Evolutionary conservation across 1,139 yeast species (phyloP).

Genomic region (Yamadazyma membranifaciens): DNA sequence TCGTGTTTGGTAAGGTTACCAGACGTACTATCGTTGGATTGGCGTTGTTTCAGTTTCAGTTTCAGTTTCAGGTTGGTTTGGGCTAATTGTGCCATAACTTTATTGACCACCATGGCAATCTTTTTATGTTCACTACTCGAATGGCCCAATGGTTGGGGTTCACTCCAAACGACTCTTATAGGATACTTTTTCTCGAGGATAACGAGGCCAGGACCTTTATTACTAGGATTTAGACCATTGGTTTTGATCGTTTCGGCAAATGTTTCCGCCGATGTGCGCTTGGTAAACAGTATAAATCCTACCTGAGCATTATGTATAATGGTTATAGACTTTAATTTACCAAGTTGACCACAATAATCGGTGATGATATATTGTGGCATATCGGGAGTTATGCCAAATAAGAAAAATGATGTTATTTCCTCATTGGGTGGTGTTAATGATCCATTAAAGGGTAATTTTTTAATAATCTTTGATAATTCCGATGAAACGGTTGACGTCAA

Average conservation of each 20-base stretch:
- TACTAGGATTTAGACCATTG: slow-evolving; percentile 21
- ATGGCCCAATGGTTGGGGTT: slow-evolving; percentile 48
- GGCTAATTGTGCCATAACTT: slow-evolving; percentile 56
- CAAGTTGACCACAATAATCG: slow-evolving; percentile 45
- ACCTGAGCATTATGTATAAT: slow-evolving; percentile 63
- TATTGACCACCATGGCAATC: slow-evolving; percentile 53
- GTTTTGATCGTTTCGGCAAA: slow-evolving; percentile 44
- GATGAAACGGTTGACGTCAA: slow-evolving; percentile 13
- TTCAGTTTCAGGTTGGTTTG: slow-evolving; percentile 27
- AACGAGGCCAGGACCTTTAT: slow-evolving; percentile 34
- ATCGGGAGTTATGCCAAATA: slow-evolving; percentile 71
- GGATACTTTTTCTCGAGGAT: slow-evolving; percentile 40
- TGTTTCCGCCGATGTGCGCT: slow-evolving; percentile 51
- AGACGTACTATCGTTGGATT: background rate
- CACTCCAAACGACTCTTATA: slow-evolving; percentile 67
- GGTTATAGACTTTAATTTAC: slow-evolving; percentile 47
- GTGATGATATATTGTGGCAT: slow-evolving; percentile 61
- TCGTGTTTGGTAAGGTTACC: background rate
- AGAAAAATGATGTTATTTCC: slow-evolving; percentile 53
- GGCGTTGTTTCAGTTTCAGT: background rate
- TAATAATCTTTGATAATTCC: slow-evolving; percentile 49
- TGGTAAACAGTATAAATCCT: slow-evolving; percentile 59
- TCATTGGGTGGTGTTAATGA: slow-evolving; percentile 37
- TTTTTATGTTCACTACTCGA: slow-evolving; percentile 49
- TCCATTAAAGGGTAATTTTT: slow-evolving; percentile 63